These are phyloP conservation scores for Hermanozyma aechmeae DNA, from an alignment of 805 yeast genomes.

Conservation along the genomic window DNA sequence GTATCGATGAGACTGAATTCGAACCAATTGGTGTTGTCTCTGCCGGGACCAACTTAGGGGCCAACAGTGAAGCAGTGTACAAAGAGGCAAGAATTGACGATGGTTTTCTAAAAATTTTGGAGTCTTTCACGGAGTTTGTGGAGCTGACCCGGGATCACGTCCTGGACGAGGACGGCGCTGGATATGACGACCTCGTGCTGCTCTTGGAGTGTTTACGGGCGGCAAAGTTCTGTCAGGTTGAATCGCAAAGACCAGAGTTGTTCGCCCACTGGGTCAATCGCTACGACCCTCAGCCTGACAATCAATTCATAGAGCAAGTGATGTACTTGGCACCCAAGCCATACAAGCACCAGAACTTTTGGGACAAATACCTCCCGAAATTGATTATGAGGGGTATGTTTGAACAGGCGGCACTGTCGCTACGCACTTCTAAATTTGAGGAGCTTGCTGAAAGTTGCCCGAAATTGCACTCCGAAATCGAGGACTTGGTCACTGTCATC, in stretches of 20 bases:
- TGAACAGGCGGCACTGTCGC: constrained; percentile 41
- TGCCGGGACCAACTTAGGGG: constrained; percentile 7
- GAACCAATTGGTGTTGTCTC: constrained; percentile 25
- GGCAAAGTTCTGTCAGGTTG: constrained; percentile 31
- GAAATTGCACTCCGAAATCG: constrained; percentile 26
- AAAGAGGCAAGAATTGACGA: constrained; percentile 10
- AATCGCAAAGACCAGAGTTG: constrained; percentile 32
- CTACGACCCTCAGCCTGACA: constrained; percentile 59
- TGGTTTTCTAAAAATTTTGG: constrained; percentile 19
- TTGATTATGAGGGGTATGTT: constrained; percentile 55
- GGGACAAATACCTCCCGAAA: constrained; percentile 52
- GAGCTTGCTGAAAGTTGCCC: constrained; percentile 22
- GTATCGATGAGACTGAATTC: constrained; percentile 10
- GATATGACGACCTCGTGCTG: constrained; percentile 29
- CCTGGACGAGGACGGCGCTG: constrained; percentile 16
- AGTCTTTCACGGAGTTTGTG: constrained; percentile 20
- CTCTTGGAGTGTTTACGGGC: constrained; percentile 54
- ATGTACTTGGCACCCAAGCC: constrained; percentile 36
- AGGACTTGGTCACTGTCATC: constrained; percentile 31
- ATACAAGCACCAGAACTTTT: constrained; percentile 44
- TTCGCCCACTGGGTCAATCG: constrained; percentile 58
- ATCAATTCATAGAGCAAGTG: constrained; percentile 37
- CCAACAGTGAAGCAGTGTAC: constrained; percentile 3
- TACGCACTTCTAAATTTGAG: constrained; percentile 34
- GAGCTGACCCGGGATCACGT: constrained; percentile 10